Evolutionary conservation across 345 rosid genomes (phyloP).

Genomic region (Erucastrum elatum): DNA sequence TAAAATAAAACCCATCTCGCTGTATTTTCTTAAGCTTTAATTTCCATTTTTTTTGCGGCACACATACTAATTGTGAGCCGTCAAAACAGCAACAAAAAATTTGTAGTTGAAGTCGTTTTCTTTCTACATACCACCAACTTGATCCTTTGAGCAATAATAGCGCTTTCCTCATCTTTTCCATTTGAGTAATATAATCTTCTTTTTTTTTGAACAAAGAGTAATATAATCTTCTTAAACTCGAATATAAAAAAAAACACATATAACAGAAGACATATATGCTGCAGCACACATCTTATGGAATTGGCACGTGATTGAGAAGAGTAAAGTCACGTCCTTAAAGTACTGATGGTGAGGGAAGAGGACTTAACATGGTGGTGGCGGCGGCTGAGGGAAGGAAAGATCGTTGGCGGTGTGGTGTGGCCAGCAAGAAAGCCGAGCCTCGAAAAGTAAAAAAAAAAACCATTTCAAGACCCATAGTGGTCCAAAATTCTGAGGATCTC

Average conservation of each 20-base stretch:
- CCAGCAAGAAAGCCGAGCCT: slow-evolving; percentile 35
- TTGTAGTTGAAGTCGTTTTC: slow-evolving; percentile 15
- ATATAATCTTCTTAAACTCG: neutral
- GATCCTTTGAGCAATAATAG: slow-evolving; percentile 5
- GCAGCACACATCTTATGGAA: slow-evolving; percentile 7
- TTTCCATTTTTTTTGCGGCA: neutral
- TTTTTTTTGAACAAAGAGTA: no score
- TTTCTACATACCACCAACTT: slow-evolving; percentile 24
- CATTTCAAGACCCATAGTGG: slow-evolving; percentile 32
- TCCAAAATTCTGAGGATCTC: slow-evolving; percentile 29
- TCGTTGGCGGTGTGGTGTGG: slow-evolving; percentile 31
- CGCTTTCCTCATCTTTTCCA: slow-evolving; percentile 31
- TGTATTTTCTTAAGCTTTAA: neutral
- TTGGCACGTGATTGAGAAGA: slow-evolving; percentile 27
- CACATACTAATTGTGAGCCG: slow-evolving; percentile 1
- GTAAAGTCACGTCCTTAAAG: slow-evolving; percentile 24
- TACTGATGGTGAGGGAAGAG: slow-evolving; percentile 18
- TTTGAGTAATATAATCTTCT: neutral
- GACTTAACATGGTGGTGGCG: slow-evolving; percentile 16
- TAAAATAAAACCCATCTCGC: neutral
- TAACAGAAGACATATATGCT: slow-evolving; percentile 17
- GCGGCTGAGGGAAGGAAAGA: slow-evolving; percentile 25
- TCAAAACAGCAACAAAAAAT: neutral
- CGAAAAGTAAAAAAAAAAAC: neutral
- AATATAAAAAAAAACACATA: neutral